Evolutionary conservation across 768 basidiomycete genomes (phyloP), one percentile per base, ranked within the genome.

Genomic region (Lactarius vividus): DNA sequence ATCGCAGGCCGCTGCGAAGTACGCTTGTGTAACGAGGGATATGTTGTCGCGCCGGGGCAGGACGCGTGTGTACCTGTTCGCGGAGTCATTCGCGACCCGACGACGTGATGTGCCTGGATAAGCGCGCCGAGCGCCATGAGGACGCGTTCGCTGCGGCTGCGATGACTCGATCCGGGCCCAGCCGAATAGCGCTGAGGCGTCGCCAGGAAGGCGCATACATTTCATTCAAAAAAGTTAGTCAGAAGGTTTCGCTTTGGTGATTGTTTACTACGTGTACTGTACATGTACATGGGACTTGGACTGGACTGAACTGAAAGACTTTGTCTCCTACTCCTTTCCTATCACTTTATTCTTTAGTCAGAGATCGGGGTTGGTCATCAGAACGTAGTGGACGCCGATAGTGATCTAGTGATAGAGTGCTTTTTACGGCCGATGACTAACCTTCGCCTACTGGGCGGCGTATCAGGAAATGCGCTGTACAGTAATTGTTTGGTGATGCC

Each of bases 21-120:
- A 18, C 63, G 68, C 55, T 70, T 75, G 23, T 76, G 76, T 73
- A 61, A 39, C 26, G 42, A 64, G 11, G 76, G 76, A 16, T 75
- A 72, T 61, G 58, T 49, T 0, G 68, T 68, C 9, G 56, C 70
- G 57, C 54, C 55, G 8, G 63, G 62, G 69, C 59, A 63, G 4
- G 69, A 65, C 46, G 58, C 64, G 15, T 76, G 75, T 54, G 62
- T 70, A 9, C 53, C 46, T 18, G 49, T 37, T 1, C 60, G 52
- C 28, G 33, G 31, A 28, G 10, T 29, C 20, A 42, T 4, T 33
- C 42, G 29, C 29, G 28, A 6, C 5, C 33, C 28, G 28, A 23
- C 59, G 42, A 44, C 42, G 31, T 58, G 39, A 40, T 16, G 57
- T 40, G 35, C 39, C 57, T 40, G 26, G 37, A 58, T 58, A 2